Conservation (phyloP, 2,329 filamentous ascomycete species). For the Phyllosticta citriasiana region DNA sequence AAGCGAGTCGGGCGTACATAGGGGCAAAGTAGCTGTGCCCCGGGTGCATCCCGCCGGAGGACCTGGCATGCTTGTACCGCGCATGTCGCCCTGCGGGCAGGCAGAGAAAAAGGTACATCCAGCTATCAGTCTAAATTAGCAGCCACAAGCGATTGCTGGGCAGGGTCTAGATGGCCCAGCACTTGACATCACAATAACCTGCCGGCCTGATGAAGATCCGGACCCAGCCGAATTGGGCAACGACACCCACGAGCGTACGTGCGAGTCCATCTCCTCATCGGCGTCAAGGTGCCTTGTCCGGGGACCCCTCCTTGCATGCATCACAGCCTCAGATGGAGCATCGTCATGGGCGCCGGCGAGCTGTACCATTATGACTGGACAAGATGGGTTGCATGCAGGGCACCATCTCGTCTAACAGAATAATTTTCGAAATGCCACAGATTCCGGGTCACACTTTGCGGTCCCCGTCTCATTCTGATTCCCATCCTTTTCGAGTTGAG, state of each 20-base stretch:
- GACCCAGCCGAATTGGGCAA: not conserved
- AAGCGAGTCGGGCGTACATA: not conserved
- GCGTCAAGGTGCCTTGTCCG: not conserved
- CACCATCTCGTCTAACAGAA: not conserved
- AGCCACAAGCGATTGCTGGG: not conserved
- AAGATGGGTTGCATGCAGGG: not conserved
- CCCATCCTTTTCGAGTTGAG: not conserved
- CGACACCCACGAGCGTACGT: not conserved
- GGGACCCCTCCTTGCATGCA: not conserved
- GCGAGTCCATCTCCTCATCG: not conserved
- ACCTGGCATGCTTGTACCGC: not conserved
- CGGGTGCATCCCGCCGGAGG: not conserved
- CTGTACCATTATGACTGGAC: not conserved
- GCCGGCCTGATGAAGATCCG: not conserved
- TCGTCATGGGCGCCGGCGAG: not conserved
- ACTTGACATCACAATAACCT: not conserved
- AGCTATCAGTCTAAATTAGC: not conserved
- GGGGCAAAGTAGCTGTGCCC: not conserved
- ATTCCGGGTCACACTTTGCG: not conserved
- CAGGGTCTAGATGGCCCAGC: not conserved
- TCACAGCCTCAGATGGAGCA: not conserved
- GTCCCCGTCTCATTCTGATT: not conserved
- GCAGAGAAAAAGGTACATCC: not conserved
- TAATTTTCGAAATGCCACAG: not conserved
- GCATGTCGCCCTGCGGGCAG: not conserved